phyloP scores from a whole-genome alignment of 257 asterid genomes.

The Jacaranda copaia region DNA sequence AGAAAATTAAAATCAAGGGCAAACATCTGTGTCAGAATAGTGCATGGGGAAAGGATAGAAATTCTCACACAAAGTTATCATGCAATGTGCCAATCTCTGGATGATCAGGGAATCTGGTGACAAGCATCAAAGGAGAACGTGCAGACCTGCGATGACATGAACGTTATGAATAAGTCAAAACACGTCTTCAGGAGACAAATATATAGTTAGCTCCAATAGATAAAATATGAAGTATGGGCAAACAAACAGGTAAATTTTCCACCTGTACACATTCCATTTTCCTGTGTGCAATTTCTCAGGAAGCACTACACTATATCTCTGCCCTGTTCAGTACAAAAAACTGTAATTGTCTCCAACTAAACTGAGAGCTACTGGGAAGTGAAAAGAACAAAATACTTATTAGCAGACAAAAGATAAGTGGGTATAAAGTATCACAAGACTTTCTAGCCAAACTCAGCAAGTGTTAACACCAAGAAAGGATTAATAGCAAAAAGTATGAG shows the following conservation, averaged over 20 bases:
- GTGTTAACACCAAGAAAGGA: slow-evolving; percentile 3
- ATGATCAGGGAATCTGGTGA: slow-evolving; percentile 71
- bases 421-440: background rate
- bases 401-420: slow-evolving; percentile 14
- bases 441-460: slow-evolving; percentile 19
- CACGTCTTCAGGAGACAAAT: slow-evolving; percentile 6
- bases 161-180: slow-evolving; percentile 27
- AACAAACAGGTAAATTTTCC: slow-evolving; percentile 27
- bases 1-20: slow-evolving; percentile 18
- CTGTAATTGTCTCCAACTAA: slow-evolving; percentile 29
- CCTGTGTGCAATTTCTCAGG: slow-evolving; percentile 95
- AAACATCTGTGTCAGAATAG: slow-evolving; percentile 24
- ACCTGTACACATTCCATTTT: slow-evolving; percentile 99
- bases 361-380: slow-evolving; percentile 2
- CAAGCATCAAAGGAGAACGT: slow-evolving; percentile 81
- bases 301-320: slow-evolving; percentile 81
- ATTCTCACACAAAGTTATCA: slow-evolving; percentile 85
- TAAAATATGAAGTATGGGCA: slow-evolving; percentile 20
- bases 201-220: background rate
- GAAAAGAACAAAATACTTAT: background rate
- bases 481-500: background rate
- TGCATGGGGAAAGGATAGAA: slow-evolving; percentile 27
- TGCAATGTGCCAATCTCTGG: slow-evolving; percentile 90
- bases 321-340: slow-evolving; percentile 56
- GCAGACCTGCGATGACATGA: slow-evolving; percentile 65